Evolutionary conservation across 2,329 filamentous ascomycete genomes (phyloP).

Genomic region (Aureobasidium vineae): DNA sequence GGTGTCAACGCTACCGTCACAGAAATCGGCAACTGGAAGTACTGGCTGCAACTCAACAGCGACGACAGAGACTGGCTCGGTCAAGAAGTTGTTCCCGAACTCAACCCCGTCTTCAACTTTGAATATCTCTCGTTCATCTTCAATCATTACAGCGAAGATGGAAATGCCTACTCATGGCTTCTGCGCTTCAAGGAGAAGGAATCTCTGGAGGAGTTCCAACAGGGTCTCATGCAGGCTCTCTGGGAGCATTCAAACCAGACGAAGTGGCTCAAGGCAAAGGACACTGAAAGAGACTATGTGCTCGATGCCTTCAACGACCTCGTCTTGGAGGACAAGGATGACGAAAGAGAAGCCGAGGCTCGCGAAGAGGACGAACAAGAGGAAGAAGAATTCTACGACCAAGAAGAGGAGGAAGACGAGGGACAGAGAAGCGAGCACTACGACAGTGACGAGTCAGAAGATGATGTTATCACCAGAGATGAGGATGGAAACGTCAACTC

Average conservation of each 20-base stretch:
- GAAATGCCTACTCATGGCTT: constrained; percentile 92
- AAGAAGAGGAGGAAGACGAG: constrained; percentile 64
- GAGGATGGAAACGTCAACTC: constrained; percentile 85
- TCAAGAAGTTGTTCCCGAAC: constrained; percentile 79
- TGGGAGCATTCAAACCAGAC: constrained; percentile 95
- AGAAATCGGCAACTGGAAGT: constrained; percentile 88
- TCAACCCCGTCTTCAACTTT: constrained; percentile 98
- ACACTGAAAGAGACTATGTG: constrained; percentile 90
- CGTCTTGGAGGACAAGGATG: constrained; percentile 72
- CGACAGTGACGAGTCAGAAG: constrained; percentile 74
- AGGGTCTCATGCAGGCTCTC: constrained; percentile 89
- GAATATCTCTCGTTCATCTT: constrained; percentile 99
- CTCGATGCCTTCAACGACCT: constrained; percentile 94
- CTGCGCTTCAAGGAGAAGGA: constrained; percentile 84
- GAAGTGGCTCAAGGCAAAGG: constrained; percentile 92
- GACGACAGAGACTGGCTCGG: constrained; percentile 80
- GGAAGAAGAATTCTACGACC: constrained; percentile 59
- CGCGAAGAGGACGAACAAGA: constrained; percentile 56
- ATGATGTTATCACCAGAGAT: constrained; percentile 66
- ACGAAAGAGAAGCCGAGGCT: constrained; percentile 53
- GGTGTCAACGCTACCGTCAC: constrained; percentile 75
- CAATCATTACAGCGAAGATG: constrained; percentile 89
- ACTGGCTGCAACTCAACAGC: constrained; percentile 86
- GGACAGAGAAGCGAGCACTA: constrained; percentile 69
- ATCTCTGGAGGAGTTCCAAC: constrained; percentile 81